phyloP scores from a whole-genome alignment of 2,329 filamentous ascomycete genomes.

The Blastomyces parvus region DNA sequence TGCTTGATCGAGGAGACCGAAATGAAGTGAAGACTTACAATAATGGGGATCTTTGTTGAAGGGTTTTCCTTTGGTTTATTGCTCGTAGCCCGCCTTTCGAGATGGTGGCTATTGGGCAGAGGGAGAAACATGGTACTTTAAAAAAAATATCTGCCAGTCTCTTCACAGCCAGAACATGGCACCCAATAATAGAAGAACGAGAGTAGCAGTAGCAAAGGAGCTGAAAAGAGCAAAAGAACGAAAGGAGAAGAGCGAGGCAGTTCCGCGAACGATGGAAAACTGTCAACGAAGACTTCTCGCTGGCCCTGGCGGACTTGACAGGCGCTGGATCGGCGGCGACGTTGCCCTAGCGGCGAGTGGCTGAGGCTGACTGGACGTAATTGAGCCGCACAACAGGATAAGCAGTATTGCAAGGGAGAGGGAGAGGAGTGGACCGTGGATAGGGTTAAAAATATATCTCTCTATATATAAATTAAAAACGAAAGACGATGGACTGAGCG shows the following conservation, averaged over 20 bases:
- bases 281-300: neutral
- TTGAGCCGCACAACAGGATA: neutral
- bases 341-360: neutral
- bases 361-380: neutral
- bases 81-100: neutral
- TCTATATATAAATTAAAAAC: too few species aligned
- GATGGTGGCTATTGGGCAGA: neutral
- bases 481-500: too few species aligned
- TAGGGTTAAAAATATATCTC: too few species aligned
- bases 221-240: neutral
- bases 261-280: neutral
- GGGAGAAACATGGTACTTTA: slow-evolving; percentile 1
- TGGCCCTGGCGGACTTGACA: too few species aligned
- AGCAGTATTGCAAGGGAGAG: too few species aligned
- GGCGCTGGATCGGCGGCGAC: neutral
- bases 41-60: neutral
- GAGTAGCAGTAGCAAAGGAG: neutral
- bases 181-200: neutral
- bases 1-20: neutral
- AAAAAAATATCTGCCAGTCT: neutral
- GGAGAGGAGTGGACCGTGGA: too few species aligned
- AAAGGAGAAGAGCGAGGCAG: neutral
- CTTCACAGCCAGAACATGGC: slow-evolving; percentile 6
- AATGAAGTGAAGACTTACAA: neutral
- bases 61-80: neutral